Evolutionary conservation across 1,139 yeast genomes (phyloP), one percentile per base, ranked within the genome.

Genomic region (Hyphopichia wangnamkhiaoensis): DNA sequence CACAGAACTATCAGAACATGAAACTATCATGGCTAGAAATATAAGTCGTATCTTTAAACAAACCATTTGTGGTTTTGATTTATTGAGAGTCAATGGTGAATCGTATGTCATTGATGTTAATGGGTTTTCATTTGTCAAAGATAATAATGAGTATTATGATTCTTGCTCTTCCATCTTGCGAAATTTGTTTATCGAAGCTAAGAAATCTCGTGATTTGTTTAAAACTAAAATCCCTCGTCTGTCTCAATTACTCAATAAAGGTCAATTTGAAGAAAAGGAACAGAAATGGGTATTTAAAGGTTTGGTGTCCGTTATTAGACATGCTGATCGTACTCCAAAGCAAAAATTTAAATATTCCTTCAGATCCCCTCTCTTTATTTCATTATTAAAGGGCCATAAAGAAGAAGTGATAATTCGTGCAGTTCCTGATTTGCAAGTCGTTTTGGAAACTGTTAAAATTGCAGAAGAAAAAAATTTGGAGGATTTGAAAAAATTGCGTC

Each of bases 291-390:
- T 87, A 4, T 84, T 93, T 61, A 94, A 94, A 62, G 98, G 98
- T 7, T 71, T 87, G 67, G 96, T 93, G 8, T 79, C 86, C 23
- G 95, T 93, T 25, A 84, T 94, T 39, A 80, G 99, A 54, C 99
- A 94, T 63, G 98, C 98, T 4, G 99, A 94, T 60, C 80, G 99
- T 59, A 94, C 98, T 0, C 98, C 98, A n/a, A 94, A 94, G 59
- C 98, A 94, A 64, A 94, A 94, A 59, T 89, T 94, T 71, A 94
- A 94, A 59, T 94, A 89, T 62, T 90, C 97, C 0, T 94, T 94
- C 69, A 83, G 85, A 52, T 83, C 95, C 2, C 91, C 90, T 10
- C 74, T 89, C 10, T 94, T 94, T 54, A 83, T 90, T 37, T 88
- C 95, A 0, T 66, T 94, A 38, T 69, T 94, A 48, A 93, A 93